A percentile compares a stretch with the other conserved stretches of the same genome.
These are phyloP conservation scores for Camelina hispida DNA, from an alignment of 345 rosid species.

Conservation along the genomic window DNA sequence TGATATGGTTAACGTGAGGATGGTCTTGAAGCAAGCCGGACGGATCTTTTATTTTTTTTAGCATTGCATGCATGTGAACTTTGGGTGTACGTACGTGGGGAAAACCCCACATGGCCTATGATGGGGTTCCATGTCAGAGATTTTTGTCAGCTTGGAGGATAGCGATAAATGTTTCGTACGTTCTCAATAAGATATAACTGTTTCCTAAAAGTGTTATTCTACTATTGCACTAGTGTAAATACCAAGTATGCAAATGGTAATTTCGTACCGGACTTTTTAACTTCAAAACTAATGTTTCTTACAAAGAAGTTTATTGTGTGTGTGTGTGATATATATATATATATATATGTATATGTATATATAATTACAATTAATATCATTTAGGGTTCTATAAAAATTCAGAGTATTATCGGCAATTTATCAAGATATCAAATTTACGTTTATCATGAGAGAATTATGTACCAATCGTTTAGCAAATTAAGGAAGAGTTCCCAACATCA, in stretches of 20 bases:
- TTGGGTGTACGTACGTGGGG: slow-evolving; percentile 43
- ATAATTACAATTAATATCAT: too few relatives aligned
- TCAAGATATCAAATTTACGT: too few relatives aligned
- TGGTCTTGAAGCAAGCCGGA: slow-evolving; percentile 36
- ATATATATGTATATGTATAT: too few relatives aligned
- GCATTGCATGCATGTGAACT: slow-evolving; percentile 50
- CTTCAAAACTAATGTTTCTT: too few relatives aligned
- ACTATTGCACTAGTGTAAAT: too few relatives aligned
- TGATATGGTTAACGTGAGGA: slow-evolving; percentile 45
- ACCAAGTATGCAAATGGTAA: too few relatives aligned
- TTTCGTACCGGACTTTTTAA: too few relatives aligned
- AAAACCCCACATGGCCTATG: slow-evolving; percentile 40
- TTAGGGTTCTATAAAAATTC: not conserved
- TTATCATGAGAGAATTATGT: not conserved
- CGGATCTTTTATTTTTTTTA: not conserved
- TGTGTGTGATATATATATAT: too few relatives aligned
- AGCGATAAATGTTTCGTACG: slow-evolving; percentile 12
- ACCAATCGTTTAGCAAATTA: not conserved
- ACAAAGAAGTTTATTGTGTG: too few relatives aligned
- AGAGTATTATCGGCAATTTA: not conserved
- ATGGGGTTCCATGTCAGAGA: slow-evolving; percentile 43
- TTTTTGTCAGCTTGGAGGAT: slow-evolving; percentile 36
- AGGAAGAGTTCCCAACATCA: not conserved
- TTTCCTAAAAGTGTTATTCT: too few relatives aligned
- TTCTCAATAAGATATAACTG: not conserved